phyloP scores from a whole-genome alignment of 768 basidiomycete genomes.

The Boletus tomentosulus region DNA sequence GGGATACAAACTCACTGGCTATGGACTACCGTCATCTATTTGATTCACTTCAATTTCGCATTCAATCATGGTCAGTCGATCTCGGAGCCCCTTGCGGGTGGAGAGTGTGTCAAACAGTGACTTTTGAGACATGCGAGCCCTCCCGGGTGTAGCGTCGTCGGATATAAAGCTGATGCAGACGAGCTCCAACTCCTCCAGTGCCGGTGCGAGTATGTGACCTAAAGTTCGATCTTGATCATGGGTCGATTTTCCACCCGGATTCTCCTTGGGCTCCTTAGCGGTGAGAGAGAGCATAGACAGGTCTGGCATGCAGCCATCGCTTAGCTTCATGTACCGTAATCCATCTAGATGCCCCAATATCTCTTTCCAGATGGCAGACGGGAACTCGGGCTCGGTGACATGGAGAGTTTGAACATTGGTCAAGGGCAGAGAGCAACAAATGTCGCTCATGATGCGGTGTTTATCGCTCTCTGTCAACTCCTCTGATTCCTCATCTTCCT shows the following conservation, averaged over 20 bases:
- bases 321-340: neutral
- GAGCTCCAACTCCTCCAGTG: no score
- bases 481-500: no score
- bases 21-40: neutral
- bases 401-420: neutral
- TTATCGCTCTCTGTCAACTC: neutral
- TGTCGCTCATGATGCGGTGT: neutral
- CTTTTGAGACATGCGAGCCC: neutral
- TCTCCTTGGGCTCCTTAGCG: neutral
- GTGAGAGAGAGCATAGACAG: neutral
- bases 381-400: neutral
- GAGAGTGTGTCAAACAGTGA: neutral
- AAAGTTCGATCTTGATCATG: no score
- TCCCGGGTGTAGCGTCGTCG: neutral
- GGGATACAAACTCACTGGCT: no score
- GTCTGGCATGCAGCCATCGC: neutral
- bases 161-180: neutral
- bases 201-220: no score
- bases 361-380: neutral
- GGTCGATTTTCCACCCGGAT: no score
- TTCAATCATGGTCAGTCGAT: neutral
- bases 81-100: no score
- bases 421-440: neutral
- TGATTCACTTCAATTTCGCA: neutral
- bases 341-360: neutral